Evolutionary conservation across 225 moss, liverwort and hornwort species (phyloP), one percentile per base, ranked within the genome.

Genomic region (Neckera pumila): DNA sequence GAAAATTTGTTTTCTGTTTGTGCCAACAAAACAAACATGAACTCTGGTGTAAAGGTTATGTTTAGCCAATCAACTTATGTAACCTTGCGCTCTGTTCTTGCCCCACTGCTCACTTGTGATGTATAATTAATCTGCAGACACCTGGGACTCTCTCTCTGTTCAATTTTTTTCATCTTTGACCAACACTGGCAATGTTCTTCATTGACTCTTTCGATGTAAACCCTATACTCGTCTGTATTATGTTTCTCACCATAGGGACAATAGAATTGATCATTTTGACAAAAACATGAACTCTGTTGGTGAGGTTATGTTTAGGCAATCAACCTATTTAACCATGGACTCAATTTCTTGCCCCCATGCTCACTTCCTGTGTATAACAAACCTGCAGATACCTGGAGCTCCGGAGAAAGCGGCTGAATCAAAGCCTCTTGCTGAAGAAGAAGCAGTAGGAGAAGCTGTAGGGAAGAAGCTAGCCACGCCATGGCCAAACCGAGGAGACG

Each of bases 401-500:
- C 23, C 16, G 10, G 81, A 62, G 66, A 66, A 83, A 66, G 1
- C 12, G 27, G 7, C n/a, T 51, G 66, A 65, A 10, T 23, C 34
- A 16, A 65, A 1, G 3, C 38, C 28, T 10, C 2, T n/a, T 88
- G 54, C 58, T n/a, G n/a, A 25, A 56, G 49, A 67, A 19, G 21
- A 10, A 79, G 57, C 16, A 22, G 27, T 21, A 21, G 56, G 57
- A 12, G 74, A 30, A 47, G 10, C 40, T 74, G 49, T 14, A 18
- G 38, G 45, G 11, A 59, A 59, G 58, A 63, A 83, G 74, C 3
- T 6, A 30, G 21, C 30, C 74, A 2, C 60, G 23, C 53, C 79
- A 49, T 66, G 87, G 86, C 93, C 94, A 8, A 62, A 30, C 34
- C 89, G 89, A 51, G 95, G 95, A 72, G 92, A 93, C 42, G 94